These are phyloP conservation scores for Streptanthus diversifolius DNA, from an alignment of 345 rosid genomes.

Conservation along the genomic window DNA sequence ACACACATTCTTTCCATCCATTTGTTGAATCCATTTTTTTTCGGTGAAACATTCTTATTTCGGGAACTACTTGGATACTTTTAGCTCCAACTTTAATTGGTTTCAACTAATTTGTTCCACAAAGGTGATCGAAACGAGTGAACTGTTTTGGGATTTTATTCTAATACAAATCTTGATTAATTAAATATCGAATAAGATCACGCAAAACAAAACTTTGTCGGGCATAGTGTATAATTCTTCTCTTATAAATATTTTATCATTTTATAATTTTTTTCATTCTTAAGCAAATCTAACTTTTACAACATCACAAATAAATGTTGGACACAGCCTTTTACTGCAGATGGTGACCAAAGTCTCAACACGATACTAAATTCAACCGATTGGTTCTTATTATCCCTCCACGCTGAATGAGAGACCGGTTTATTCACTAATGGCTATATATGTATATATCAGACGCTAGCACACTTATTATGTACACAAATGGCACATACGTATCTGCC, in stretches of 20 bases:
- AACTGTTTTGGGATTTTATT: too few species aligned
- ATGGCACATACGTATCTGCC: background rate
- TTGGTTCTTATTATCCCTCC: background rate
- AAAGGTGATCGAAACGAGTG: too few species aligned
- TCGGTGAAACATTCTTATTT: too few species aligned
- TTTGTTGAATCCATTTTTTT: too few species aligned
- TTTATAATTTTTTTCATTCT: background rate
- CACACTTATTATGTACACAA: constrained; percentile 4
- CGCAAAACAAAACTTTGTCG: background rate
- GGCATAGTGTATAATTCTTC: background rate
- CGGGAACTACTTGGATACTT: too few species aligned
- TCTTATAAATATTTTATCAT: background rate
- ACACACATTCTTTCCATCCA: too few species aligned
- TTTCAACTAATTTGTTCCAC: too few species aligned
- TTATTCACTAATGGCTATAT: constrained; percentile 15
- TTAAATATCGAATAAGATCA: too few species aligned
- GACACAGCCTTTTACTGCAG: background rate
- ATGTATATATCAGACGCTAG: background rate
- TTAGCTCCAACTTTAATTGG: too few species aligned
- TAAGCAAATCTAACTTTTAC: background rate
- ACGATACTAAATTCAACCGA: background rate
- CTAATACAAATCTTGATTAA: background rate
- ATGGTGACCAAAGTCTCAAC: background rate
- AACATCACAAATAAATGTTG: background rate
- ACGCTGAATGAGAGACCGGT: background rate